Evolutionary conservation across 2,329 filamentous ascomycete species (phyloP).

Genomic region (Fusarium mangiferae): DNA sequence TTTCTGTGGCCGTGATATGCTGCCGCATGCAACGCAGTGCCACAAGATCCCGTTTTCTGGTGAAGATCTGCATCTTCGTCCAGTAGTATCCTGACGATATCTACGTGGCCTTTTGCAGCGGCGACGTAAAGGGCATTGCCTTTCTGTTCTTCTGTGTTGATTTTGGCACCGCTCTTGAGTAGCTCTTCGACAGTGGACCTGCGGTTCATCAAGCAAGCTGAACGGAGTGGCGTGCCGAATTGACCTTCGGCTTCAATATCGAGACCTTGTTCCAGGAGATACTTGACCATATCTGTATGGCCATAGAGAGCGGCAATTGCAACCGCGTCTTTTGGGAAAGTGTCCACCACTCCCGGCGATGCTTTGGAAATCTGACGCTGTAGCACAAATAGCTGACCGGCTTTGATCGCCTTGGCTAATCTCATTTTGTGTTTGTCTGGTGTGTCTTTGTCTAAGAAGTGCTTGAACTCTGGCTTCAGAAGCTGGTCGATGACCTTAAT

Average conservation of each 20-base stretch:
- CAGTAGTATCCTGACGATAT: background rate
- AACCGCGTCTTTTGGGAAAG: background rate
- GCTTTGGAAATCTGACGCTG: background rate
- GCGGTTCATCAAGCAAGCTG: slow-evolving; percentile 5
- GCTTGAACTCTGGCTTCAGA: background rate
- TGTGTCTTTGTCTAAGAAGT: background rate
- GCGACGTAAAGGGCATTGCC: slow-evolving; percentile 11
- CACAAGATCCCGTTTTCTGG: background rate
- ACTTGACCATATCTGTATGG: background rate
- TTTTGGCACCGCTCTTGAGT: background rate
- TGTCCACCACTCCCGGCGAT: fast-evolving
- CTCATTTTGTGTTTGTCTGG: background rate
- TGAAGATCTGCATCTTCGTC: background rate
- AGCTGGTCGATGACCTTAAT: background rate
- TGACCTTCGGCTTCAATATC: slow-evolving; percentile 8
- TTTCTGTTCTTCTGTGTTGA: background rate
- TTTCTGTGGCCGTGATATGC: slow-evolving; percentile 3
- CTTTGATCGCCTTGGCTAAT: slow-evolving; percentile 1
- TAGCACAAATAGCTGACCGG: background rate
- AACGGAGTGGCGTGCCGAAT: slow-evolving; percentile 11
- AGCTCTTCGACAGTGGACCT: background rate
- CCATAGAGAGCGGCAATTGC: background rate
- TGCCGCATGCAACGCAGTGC: slow-evolving; percentile 1
- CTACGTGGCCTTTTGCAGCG: background rate
- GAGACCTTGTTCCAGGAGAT: background rate